Evolutionary conservation across 148 eudicot genomes (phyloP).

Genomic region (Chenopodium suecicum): DNA sequence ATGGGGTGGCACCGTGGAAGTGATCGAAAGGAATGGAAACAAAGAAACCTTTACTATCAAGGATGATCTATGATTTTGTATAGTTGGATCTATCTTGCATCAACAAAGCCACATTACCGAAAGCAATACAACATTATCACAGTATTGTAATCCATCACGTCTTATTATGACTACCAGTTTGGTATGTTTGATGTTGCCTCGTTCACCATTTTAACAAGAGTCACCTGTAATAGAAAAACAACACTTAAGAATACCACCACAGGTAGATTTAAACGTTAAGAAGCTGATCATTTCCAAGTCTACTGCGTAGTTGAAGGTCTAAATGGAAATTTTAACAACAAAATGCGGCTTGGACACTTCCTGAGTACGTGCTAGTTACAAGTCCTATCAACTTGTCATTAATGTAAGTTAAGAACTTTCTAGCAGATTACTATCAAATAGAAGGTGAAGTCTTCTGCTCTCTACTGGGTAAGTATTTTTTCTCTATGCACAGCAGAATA

Average conservation of each 20-base stretch:
- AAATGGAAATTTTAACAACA: background rate
- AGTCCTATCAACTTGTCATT: background rate
- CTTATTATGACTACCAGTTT: conserved; percentile 56
- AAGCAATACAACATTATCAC: conserved; percentile 1
- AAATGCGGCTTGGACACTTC: background rate
- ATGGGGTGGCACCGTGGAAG: background rate
- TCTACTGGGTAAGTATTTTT: background rate
- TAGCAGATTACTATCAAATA: background rate
- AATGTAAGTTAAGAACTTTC: background rate
- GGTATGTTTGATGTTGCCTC: conserved; percentile 89
- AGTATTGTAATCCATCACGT: background rate
- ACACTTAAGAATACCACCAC: background rate
- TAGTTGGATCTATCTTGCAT: background rate
- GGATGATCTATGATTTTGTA: conserved; percentile 13
- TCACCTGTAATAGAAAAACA: conserved; percentile 53
- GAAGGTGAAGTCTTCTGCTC: background rate
- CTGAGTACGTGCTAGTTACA: too few species aligned
- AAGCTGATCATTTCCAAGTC: background rate
- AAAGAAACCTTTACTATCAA: background rate
- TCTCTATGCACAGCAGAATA: background rate
- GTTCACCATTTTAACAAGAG: conserved; percentile 90
- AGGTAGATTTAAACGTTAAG: background rate
- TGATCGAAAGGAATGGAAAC: background rate
- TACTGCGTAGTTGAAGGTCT: background rate
- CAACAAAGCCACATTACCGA: background rate